These are phyloP conservation scores for Kingdonia uniflora DNA, from an alignment of 164 flowering plant species.

Conservation along the genomic window DNA sequence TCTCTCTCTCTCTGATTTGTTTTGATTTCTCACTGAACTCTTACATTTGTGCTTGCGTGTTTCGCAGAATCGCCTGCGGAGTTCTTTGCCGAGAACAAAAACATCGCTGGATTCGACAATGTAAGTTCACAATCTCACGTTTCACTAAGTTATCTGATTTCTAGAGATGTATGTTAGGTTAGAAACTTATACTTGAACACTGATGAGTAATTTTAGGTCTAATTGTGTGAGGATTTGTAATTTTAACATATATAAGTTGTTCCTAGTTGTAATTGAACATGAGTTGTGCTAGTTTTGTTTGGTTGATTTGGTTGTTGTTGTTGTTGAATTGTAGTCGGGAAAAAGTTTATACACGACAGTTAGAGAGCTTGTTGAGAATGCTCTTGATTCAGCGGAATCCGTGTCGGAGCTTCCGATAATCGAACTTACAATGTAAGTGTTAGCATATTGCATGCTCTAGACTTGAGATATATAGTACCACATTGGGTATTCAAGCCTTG, in stretches of 20 bases:
- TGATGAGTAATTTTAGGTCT: too few relatives aligned
- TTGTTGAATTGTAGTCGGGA: slow-evolving; percentile 56
- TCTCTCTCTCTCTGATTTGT: background rate
- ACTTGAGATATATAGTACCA: too few relatives aligned
- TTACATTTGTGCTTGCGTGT: slow-evolving; percentile 1
- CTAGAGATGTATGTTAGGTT: too few relatives aligned
- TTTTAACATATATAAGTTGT: too few relatives aligned
- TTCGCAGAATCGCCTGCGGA: slow-evolving; percentile 96
- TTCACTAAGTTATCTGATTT: too few relatives aligned
- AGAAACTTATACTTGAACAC: too few relatives aligned
- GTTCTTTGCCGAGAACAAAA: slow-evolving; percentile 95
- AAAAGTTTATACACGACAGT: slow-evolving; percentile 90
- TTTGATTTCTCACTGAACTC: background rate
- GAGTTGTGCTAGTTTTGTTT: background rate
- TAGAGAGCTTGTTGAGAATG: slow-evolving; percentile 90
- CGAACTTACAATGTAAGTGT: slow-evolving; percentile 80
- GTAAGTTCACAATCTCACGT: slow-evolving; percentile 48
- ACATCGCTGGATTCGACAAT: slow-evolving; percentile 95
- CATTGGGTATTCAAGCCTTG: too few relatives aligned
- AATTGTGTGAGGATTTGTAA: too few relatives aligned
- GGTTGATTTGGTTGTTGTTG: slow-evolving; percentile 1
- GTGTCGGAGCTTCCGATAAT: slow-evolving; percentile 86
- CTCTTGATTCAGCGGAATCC: slow-evolving; percentile 94
- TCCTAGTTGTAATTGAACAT: background rate
- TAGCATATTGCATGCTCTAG: background rate